A percentile compares a stretch with the other conserved stretches of the same genome.
Evolutionary conservation across 2,329 filamentous ascomycete species (phyloP).

Genomic region (Apiospora hydei): DNA sequence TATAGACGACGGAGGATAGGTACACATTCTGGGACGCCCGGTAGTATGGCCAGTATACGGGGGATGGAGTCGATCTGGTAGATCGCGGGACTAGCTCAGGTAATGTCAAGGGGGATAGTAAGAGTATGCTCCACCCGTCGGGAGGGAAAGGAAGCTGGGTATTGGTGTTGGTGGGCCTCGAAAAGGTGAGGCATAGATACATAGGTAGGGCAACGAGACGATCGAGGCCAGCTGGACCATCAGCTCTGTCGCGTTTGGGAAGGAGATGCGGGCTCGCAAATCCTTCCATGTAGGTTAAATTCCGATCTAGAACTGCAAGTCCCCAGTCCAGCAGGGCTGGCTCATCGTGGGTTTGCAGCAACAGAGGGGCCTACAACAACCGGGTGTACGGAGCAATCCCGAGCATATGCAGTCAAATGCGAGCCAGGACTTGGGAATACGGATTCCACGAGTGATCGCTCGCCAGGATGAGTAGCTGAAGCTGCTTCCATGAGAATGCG

Average conservation of each 20-base stretch:
- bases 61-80: constrained; percentile 9
- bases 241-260: constrained; percentile 5
- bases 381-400: constrained; percentile 11
- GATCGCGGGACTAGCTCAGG: constrained; percentile 18
- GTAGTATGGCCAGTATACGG: background rate
- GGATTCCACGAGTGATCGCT: background rate
- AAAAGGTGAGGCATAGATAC: background rate
- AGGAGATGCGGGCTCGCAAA: constrained; percentile 6
- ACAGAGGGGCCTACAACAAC: background rate
- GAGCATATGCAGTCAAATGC: constrained; percentile 3
- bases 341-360: constrained; percentile 4
- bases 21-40: constrained; percentile 1
- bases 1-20: constrained; percentile 6
- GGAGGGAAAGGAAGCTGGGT: background rate
- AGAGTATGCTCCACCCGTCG: constrained; percentile 15
- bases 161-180: background rate
- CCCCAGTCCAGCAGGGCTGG: constrained; percentile 7
- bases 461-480: background rate
- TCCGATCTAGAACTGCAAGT: background rate
- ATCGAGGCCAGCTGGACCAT: constrained; percentile 18
- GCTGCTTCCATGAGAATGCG: background rate
- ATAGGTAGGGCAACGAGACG: background rate
- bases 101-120: constrained; percentile 10
- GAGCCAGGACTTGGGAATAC: background rate
- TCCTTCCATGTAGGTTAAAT: background rate